These are phyloP conservation scores for Cyanophora paradoxa DNA, from an alignment of 78 protist genomes.

Conservation along the genomic window DNA sequence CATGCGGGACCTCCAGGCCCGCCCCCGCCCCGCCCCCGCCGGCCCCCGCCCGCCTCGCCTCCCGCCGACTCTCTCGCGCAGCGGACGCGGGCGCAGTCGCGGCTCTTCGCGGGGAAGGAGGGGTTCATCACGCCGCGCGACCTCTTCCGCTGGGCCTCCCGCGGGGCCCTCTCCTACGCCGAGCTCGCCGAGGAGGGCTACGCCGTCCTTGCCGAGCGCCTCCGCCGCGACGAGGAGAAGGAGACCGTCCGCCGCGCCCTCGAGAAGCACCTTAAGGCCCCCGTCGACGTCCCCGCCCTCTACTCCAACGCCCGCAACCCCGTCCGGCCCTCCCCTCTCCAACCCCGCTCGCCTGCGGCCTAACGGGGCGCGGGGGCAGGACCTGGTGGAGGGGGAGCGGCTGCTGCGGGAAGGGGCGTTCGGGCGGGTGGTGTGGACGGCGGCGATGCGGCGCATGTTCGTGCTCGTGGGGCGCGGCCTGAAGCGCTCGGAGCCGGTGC, in stretches of 20 bases:
- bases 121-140: conserved; percentile 98
- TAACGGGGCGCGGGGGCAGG: neutral
- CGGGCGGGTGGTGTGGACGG: conserved; percentile 74
- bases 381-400: neutral
- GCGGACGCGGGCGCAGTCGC: no score
- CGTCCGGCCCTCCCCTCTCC: neutral
- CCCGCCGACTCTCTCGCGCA: no score
- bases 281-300: conserved; percentile 41
- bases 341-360: neutral
- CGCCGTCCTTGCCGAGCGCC: conserved; percentile 87
- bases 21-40: no score
- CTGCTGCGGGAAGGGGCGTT: neutral
- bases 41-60: no score
- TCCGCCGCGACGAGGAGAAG: conserved; percentile 76
- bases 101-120: conserved; percentile 87
- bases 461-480: conserved; percentile 71
- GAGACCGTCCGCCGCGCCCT: conserved; percentile 47
- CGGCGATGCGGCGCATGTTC: conserved; percentile 63
- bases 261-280: conserved; percentile 54
- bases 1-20: conserved; percentile 52
- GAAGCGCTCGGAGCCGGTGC: conserved; percentile 77
- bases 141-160: conserved; percentile 95
- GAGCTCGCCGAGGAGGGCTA: conserved; percentile 87
- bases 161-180: conserved; percentile 43
- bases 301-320: conserved; percentile 8